phyloP scores from a whole-genome alignment of 495 filamentous ascomycete genomes.

The Penicillium longicatenatum region DNA sequence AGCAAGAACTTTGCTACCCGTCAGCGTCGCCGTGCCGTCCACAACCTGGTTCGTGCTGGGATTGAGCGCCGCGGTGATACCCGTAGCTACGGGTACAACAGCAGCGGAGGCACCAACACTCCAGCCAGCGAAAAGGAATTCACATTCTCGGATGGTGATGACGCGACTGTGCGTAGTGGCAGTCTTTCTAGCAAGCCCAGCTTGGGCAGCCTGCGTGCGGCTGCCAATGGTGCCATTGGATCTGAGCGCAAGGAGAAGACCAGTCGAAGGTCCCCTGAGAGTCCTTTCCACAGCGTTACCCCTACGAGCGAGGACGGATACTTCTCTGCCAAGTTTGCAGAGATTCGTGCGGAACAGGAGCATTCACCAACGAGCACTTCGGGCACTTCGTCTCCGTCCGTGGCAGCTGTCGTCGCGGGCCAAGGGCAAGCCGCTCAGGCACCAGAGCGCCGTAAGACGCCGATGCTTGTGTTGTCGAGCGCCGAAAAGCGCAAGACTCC shows the following conservation, averaged over 20 bases:
- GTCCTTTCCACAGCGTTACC: conserved; percentile 45
- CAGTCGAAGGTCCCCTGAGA: conserved; percentile 58
- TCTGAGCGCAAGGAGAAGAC: conserved; percentile 71
- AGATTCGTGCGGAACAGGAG: conserved; percentile 45
- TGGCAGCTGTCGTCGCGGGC: conserved; percentile 50
- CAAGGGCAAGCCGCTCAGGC: conserved; percentile 46
- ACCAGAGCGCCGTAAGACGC: conserved; percentile 73
- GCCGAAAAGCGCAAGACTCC: conserved; percentile 90
- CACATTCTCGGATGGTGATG: conserved; percentile 80
- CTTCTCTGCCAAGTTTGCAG: conserved; percentile 56
- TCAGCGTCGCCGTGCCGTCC: conserved; percentile 87
- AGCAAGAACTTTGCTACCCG: conserved; percentile 98
- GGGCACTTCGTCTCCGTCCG: conserved; percentile 41
- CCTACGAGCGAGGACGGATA: conserved; percentile 63
- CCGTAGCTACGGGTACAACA: conserved; percentile 58
- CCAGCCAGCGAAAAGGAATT: conserved; percentile 88
- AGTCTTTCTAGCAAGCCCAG: conserved; percentile 78
- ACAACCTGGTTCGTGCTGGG: conserved; percentile 87
- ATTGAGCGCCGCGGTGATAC: conserved; percentile 77
- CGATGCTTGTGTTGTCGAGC: conserved; percentile 82
- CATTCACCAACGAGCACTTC: conserved; percentile 25
- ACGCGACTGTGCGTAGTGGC: conserved; percentile 77
- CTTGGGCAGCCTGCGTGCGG: conserved; percentile 77
- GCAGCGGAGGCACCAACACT: conserved; percentile 76
- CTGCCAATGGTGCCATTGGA: conserved; percentile 80